Evolutionary conservation across 768 basidiomycete species (phyloP), one percentile per base, ranked within the genome.

Genomic region (Postia placenta): DNA sequence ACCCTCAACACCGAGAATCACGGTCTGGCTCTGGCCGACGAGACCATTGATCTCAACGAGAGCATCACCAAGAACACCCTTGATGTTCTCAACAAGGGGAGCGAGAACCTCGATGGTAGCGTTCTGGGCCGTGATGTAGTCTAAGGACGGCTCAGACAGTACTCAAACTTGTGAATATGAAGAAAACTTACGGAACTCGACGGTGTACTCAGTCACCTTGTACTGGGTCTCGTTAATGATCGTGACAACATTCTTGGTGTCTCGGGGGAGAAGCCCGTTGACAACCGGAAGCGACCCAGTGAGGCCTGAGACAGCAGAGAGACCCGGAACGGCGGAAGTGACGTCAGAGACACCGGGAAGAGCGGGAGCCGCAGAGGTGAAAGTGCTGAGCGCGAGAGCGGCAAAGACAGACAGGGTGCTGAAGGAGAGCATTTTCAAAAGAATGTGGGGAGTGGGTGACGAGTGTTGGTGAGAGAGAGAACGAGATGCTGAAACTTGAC

Each of bases 371-470:
- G 59, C 54, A 44, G 55, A 52, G 42, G 55, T 39, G 51, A 58
- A 28, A 15, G 50, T 45, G 56, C 46, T 47, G 52, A 60, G 46
- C n/a, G 59, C 55, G 43, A 60, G 33, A 2, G 67, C 59, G 22
- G 60, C 58, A 39, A 64, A 56, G 20, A 48, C 47, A n/a, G 60
- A 41, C 52, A 67, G 43, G 47, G 62, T 49, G 47, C 61, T 61
- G 47, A 71, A 61, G 42, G 66, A 69, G 60, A 56, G 63, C 71
- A 72, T 72, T 50, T 60, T 61, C 54, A 57, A 55, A 50, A 42
- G 47, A 25, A 46, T 17, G 53, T 24, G 24, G 50, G 48, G 53
- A 40, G 55, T 45, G 43, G 40, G 42, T 46, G 42, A 33, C 45
- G 17, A 25, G 42, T 26, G 43, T 25, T 38, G 35, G 42, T 27